A percentile compares a stretch with the other conserved stretches of the same genome.
These are phyloP conservation scores for Cokeromyces recurvatus DNA, from an alignment of 371 early-diverging fungal species.

Conservation along the genomic window DNA sequence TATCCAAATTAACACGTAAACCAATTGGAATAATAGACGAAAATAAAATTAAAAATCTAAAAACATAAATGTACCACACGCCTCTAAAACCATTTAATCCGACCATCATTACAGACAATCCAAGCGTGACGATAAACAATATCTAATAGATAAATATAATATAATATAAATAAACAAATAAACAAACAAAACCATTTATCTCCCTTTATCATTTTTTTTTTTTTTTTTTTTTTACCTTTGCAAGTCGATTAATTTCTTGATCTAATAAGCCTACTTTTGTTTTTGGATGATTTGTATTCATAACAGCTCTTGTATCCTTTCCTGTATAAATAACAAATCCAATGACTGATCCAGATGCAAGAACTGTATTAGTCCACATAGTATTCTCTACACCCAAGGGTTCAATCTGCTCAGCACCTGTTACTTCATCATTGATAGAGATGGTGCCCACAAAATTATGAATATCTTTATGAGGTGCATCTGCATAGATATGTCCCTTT, in stretches of 20 bases:
- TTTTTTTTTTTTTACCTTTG: constrained; percentile 62
- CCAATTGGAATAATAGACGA: constrained; percentile 98
- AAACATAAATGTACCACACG: constrained; percentile 85
- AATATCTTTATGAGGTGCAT: constrained; percentile 96
- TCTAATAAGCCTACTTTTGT: constrained; percentile 97
- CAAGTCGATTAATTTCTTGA: constrained; percentile 88
- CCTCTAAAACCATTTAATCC: constrained; percentile 87
- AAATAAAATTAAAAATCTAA: constrained; percentile 96
- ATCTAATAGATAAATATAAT: too few relatives aligned
- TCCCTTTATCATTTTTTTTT: too few relatives aligned
- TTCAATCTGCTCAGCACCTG: constrained; percentile 51
- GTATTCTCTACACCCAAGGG: constrained; percentile 92
- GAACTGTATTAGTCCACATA: constrained; percentile 97
- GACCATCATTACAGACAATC: constrained; percentile 84
- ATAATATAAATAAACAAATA: too few relatives aligned
- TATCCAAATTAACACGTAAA: constrained; percentile 95
- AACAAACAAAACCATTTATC: too few relatives aligned
- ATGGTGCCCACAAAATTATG: constrained; percentile 92
- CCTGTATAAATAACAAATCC: constrained; percentile 98
- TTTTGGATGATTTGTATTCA: constrained; percentile 96
- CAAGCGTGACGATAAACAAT: constrained; percentile 80
- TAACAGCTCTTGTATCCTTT: constrained; percentile 93
- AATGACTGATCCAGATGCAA: constrained; percentile 91
- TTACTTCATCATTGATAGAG: constrained; percentile 43
- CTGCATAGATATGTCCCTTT: constrained; percentile 72